Conservation (phyloP, 345 rosid genomes). For the Brassica cretica region DNA sequence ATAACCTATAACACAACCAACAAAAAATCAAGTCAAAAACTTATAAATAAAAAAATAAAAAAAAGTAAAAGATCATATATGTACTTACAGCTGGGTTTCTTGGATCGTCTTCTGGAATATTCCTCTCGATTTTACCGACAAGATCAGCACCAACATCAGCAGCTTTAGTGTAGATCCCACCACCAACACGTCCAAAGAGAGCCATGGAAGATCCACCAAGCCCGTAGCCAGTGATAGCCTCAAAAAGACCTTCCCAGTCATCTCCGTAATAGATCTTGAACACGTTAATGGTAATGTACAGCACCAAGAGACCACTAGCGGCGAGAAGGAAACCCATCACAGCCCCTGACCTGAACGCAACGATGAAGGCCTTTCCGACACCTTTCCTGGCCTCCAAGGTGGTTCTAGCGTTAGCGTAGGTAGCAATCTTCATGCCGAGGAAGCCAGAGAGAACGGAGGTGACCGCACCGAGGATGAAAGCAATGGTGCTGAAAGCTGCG, state of each 20-base stretch:
- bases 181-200: conserved; percentile 76
- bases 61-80: background rate
- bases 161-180: conserved; percentile 73
- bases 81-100: conserved; percentile 75
- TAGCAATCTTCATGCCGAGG: conserved; percentile 92
- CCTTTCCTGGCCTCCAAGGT: conserved; percentile 89
- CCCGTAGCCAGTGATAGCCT: conserved; percentile 74
- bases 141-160: conserved; percentile 82
- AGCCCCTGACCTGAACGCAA: conserved; percentile 66
- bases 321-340: conserved; percentile 85
- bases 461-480: conserved; percentile 72
- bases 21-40: background rate
- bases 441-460: conserved; percentile 84
- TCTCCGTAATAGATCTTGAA: conserved; percentile 68
- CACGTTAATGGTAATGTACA: conserved; percentile 59
- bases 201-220: conserved; percentile 83
- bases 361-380: conserved; percentile 79
- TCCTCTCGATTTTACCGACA: conserved; percentile 77
- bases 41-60: too few species aligned
- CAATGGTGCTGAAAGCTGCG: conserved; percentile 70
- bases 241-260: conserved; percentile 75
- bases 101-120: conserved; percentile 72
- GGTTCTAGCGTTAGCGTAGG: conserved; percentile 87
- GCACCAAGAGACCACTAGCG: conserved; percentile 66
- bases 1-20: conserved; percentile 48